Evolutionary conservation across 1,284 basidiomycete genomes (phyloP).

Genomic region (Rhodotorula sp.): DNA sequence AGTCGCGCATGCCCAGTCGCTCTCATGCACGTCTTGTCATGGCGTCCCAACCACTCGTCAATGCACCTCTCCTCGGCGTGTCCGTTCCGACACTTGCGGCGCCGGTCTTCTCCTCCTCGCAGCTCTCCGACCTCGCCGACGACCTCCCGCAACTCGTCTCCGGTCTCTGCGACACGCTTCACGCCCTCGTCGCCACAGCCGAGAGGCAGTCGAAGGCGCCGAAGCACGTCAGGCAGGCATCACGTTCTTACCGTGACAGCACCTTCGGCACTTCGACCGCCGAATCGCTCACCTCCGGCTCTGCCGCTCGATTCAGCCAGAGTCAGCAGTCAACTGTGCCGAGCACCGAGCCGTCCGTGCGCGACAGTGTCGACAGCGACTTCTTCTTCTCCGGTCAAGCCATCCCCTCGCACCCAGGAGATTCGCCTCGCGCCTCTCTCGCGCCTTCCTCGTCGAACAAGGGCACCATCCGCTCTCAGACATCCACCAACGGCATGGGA

Average conservation of each 20-base stretch:
- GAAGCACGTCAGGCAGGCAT: constrained; percentile 4
- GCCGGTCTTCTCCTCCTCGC: not conserved
- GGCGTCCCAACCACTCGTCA: constrained; percentile 24
- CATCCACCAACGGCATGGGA: not conserved
- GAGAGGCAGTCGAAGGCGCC: constrained; percentile 30
- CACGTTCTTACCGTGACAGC: constrained; percentile 14
- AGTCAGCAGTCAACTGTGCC: constrained; percentile 18
- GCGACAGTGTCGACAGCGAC: constrained; percentile 34
- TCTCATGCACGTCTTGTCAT: not conserved
- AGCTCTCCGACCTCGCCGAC: not conserved
- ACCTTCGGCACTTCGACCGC: constrained; percentile 1
- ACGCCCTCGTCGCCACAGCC: constrained; percentile 26
- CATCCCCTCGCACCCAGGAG: not conserved
- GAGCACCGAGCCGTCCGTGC: constrained; percentile 23
- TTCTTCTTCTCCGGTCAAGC: constrained; percentile 35
- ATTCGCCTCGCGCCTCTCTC: not conserved
- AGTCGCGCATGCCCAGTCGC: constrained; percentile 12
- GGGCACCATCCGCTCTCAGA: not conserved
- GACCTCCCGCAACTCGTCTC: constrained; percentile 15
- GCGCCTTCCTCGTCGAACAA: not conserved
- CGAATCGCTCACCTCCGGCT: constrained; percentile 1
- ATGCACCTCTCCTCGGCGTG: constrained; percentile 28
- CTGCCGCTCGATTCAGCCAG: not conserved
- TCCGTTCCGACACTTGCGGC: not conserved
- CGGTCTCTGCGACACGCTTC: constrained; percentile 19